Conservation (phyloP, 768 basidiomycete species). For the Boletales sp. region DNA sequence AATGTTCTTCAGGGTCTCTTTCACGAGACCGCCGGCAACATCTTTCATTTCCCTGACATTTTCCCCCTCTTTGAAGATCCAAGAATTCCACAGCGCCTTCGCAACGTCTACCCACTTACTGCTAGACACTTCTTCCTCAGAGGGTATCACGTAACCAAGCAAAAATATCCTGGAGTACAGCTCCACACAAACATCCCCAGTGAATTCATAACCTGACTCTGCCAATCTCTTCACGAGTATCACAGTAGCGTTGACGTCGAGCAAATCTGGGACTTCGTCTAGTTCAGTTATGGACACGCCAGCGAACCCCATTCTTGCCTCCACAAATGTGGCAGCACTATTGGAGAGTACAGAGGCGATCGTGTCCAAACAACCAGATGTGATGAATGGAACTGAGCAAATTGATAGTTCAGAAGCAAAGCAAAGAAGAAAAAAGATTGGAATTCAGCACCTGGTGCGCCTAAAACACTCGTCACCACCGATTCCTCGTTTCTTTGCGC, state of each 20-base stretch:
- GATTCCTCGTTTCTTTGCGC: background rate
- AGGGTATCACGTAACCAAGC: slow-evolving; percentile 18
- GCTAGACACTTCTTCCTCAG: slow-evolving; percentile 4
- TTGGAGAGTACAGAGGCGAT: slow-evolving; percentile 17
- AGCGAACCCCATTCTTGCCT: slow-evolving; percentile 10
- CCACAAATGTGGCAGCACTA: slow-evolving; percentile 10
- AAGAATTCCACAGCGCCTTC: slow-evolving; percentile 30
- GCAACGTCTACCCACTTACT: slow-evolving; percentile 20
- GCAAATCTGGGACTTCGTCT: background rate
- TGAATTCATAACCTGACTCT: slow-evolving; percentile 19
- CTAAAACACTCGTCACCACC: slow-evolving; percentile 9
- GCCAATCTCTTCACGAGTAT: slow-evolving; percentile 12
- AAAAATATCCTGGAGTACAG: slow-evolving; percentile 21
- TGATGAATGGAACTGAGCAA: slow-evolving; percentile 20
- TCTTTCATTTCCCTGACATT: slow-evolving; percentile 18
- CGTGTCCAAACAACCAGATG: slow-evolving; percentile 12
- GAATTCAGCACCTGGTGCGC: slow-evolving; percentile 14
- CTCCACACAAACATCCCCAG: slow-evolving; percentile 16
- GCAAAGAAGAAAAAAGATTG: background rate
- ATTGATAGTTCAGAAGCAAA: background rate
- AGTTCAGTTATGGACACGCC: slow-evolving; percentile 4
- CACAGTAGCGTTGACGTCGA: slow-evolving; percentile 3
- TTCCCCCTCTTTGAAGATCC: slow-evolving; percentile 12
- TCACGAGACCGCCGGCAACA: slow-evolving; percentile 35
- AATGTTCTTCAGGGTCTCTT: slow-evolving; percentile 38